Evolutionary conservation across 2,329 filamentous ascomycete species (phyloP).

Genomic region (Phialocephala subalpina): DNA sequence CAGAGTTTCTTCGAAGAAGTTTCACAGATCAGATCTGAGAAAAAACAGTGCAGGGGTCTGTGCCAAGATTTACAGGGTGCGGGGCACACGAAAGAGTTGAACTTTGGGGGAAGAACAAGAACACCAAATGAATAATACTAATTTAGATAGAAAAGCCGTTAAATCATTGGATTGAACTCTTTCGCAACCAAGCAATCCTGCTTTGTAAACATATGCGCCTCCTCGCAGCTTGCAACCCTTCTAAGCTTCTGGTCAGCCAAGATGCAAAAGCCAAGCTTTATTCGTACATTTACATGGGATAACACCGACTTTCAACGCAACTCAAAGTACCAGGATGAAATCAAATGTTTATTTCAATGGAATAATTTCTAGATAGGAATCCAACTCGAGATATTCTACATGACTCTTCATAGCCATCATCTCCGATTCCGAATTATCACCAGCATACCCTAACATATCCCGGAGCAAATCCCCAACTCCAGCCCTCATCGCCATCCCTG

Average conservation of each 20-base stretch:
- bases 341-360: too few species aligned
- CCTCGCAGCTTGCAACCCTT: too few species aligned
- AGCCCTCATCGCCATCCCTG: not conserved
- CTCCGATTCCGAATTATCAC: not conserved
- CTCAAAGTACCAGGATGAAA: too few species aligned
- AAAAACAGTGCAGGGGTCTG: not conserved
- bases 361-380: not conserved
- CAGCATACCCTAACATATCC: not conserved
- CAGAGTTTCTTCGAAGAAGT: constrained; percentile 14
- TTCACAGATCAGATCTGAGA: constrained; percentile 14
- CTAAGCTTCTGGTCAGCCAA: too few species aligned
- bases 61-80: not conserved
- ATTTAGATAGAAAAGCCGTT: too few species aligned
- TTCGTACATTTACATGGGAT: too few species aligned
- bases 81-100: not conserved
- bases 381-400: not conserved
- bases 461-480: not conserved
- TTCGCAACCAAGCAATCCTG: too few species aligned
- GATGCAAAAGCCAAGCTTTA: too few species aligned
- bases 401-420: not conserved
- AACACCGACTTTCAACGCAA: too few species aligned
- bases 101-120: not conserved
- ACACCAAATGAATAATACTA: too few species aligned
- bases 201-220: too few species aligned
- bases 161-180: too few species aligned